Conservation (phyloP, 2,329 filamentous ascomycete genomes). For the Arthrobotrys iridis region DNA sequence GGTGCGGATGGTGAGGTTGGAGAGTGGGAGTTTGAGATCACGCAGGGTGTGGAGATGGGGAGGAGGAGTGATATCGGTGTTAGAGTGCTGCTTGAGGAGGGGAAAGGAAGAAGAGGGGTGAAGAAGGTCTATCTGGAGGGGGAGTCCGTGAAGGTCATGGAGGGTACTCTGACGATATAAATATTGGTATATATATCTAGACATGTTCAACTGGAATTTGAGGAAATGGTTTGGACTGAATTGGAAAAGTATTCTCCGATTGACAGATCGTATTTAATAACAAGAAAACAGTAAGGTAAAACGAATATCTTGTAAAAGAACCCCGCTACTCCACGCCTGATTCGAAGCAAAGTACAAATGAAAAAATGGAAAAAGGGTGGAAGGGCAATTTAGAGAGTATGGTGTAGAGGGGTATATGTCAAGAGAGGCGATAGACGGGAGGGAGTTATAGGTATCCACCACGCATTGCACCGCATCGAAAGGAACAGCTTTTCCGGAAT, state of each 20-base stretch:
- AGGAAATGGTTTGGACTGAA: neutral
- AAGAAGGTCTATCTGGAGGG: slow-evolving; percentile 54
- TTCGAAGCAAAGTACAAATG: too few relatives aligned
- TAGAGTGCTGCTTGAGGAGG: slow-evolving; percentile 60
- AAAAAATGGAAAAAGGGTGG: slow-evolving; percentile 10
- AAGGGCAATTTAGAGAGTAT: neutral
- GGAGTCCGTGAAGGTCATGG: slow-evolving; percentile 54
- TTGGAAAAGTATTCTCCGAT: too few relatives aligned
- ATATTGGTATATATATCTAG: neutral
- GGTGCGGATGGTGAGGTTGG: slow-evolving; percentile 56
- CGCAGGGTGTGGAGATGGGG: slow-evolving; percentile 76
- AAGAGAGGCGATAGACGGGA: neutral
- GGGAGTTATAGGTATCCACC: neutral
- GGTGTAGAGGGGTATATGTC: slow-evolving; percentile 34
- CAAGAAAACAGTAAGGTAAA: neutral
- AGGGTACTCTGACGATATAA: slow-evolving; percentile 46
- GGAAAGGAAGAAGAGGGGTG: slow-evolving; percentile 24
- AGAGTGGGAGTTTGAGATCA: slow-evolving; percentile 65
- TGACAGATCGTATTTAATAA: too few relatives aligned
- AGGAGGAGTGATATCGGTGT: slow-evolving; percentile 67
- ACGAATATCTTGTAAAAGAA: neutral
- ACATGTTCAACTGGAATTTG: neutral
- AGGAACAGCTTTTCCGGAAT: slow-evolving; percentile 4
- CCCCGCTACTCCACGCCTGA: slow-evolving; percentile 18
- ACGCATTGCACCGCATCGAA: neutral